Evolutionary conservation across 192 early-diverging fungal genomes (phyloP).

Genomic region (Podila horticola): DNA sequence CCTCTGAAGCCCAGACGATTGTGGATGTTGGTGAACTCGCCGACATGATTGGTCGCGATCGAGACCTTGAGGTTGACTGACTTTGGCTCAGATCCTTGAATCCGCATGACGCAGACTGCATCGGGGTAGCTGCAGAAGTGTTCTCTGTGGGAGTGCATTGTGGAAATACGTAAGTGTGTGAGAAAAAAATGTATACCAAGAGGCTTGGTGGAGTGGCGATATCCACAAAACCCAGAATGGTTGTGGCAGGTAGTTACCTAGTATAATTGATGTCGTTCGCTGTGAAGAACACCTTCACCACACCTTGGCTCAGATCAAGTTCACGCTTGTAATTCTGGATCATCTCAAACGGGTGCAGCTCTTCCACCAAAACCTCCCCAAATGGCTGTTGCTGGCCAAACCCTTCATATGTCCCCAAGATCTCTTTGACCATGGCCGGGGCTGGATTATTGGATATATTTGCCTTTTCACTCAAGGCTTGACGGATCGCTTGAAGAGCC

Average conservation of each 20-base stretch:
- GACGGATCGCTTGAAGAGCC: slow-evolving; percentile 5
- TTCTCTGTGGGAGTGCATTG: slow-evolving; percentile 19
- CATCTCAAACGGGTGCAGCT: slow-evolving; percentile 22
- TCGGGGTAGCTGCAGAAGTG: slow-evolving; percentile 51
- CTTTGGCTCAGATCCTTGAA: slow-evolving; percentile 32
- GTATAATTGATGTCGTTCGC: slow-evolving; percentile 13
- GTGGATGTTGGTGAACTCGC: slow-evolving; percentile 39
- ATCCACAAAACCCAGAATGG: neutral
- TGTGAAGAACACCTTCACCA: slow-evolving; percentile 15
- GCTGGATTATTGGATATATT: neutral
- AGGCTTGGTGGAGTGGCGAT: neutral
- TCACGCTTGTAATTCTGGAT: slow-evolving; percentile 22
- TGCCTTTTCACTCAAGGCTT: slow-evolving; percentile 19
- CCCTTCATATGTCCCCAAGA: slow-evolving; percentile 27
- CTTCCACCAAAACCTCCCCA: slow-evolving; percentile 35
- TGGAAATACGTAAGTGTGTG: neutral
- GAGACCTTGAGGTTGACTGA: slow-evolving; percentile 41
- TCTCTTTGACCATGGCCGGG: neutral
- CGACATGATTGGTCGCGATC: slow-evolving; percentile 7
- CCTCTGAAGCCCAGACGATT: slow-evolving; percentile 33
- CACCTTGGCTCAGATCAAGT: slow-evolving; percentile 26
- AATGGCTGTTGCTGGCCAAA: slow-evolving; percentile 32
- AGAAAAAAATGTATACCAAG: neutral
- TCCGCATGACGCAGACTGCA: slow-evolving; percentile 38
- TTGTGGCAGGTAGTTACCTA: slow-evolving; percentile 17